phyloP scores from a whole-genome alignment of 2,329 filamentous ascomycete species.

The Cladorrhinum sp. region DNA sequence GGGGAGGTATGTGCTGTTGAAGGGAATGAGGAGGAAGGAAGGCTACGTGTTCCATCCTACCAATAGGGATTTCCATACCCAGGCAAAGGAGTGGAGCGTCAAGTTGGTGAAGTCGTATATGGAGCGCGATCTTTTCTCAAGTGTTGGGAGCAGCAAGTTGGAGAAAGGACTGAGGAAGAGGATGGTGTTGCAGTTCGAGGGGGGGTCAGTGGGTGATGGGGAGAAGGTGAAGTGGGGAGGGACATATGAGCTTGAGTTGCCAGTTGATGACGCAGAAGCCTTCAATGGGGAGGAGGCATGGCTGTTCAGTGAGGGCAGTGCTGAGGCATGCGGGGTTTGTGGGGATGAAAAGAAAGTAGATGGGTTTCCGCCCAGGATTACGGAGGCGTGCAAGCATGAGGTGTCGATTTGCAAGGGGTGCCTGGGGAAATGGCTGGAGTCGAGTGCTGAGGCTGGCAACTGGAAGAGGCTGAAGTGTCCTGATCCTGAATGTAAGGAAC shows the following conservation, averaged over 20 bases:
- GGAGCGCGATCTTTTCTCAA: neutral
- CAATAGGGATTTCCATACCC: neutral
- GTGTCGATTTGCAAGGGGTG: conserved; percentile 34
- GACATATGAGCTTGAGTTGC: conserved; percentile 33
- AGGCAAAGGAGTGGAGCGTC: neutral
- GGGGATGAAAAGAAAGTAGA: conserved; percentile 35
- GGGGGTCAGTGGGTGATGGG: conserved; percentile 5
- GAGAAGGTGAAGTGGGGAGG: conserved; percentile 26
- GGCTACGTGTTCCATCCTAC: conserved; percentile 33
- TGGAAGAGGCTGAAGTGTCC: conserved; percentile 38
- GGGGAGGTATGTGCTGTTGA: conserved; percentile 30
- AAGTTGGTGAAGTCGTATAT: neutral
- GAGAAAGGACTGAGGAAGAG: conserved; percentile 14
- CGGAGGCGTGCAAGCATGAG: conserved; percentile 30
- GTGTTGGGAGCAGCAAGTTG: neutral
- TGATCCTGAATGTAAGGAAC: conserved; percentile 30
- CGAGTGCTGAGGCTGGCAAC: conserved; percentile 29
- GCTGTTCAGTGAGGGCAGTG: conserved; percentile 28
- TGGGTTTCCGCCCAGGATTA: conserved; percentile 34
- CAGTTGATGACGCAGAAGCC: conserved; percentile 26
- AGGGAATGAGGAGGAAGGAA: conserved; percentile 30
- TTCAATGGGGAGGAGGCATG: conserved; percentile 34
- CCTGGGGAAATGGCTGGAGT: conserved; percentile 34
- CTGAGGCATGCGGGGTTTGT: conserved; percentile 35
- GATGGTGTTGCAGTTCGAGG: neutral